Conservation (phyloP, 169 alveolate species). For the Plasmodium fragile region DNA sequence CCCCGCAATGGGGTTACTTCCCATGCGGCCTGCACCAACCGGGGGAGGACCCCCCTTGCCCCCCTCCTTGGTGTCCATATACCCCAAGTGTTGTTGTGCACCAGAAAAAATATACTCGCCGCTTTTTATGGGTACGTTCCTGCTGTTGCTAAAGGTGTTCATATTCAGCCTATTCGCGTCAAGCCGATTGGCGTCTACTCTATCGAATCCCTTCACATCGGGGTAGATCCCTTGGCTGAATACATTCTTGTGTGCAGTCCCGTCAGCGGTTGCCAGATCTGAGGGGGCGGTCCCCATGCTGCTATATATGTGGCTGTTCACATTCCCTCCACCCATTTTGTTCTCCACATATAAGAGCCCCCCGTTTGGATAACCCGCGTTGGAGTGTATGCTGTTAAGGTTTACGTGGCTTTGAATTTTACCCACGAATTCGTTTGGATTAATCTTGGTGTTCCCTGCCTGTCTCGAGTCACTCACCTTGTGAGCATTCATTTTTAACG, state of each 20-base stretch:
- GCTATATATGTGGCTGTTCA: constrained; percentile 2
- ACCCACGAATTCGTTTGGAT: constrained; percentile 17
- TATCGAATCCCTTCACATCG: constrained; percentile 25
- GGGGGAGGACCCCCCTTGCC: background rate
- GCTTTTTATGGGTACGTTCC: constrained; percentile 28
- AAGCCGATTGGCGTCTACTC: background rate
- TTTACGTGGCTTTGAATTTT: constrained; percentile 5
- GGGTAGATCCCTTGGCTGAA: constrained; percentile 10
- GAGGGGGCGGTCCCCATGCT: background rate
- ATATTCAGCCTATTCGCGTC: background rate
- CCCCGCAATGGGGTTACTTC: background rate
- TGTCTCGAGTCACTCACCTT: constrained; percentile 25
- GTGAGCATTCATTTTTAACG: constrained; percentile 12
- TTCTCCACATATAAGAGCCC: constrained; percentile 16
- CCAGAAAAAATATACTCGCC: background rate
- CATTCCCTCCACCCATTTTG: background rate
- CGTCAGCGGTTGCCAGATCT: background rate
- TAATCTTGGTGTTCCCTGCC: background rate
- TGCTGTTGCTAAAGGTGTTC: constrained; percentile 34
- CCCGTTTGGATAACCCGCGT: background rate
- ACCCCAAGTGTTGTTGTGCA: constrained; percentile 6
- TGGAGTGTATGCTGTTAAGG: background rate
- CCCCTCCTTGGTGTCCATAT: background rate
- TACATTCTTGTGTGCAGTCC: background rate
- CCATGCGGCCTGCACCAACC: background rate